Conservation (phyloP, 2,329 filamentous ascomycete genomes). For the Alternaria gaisen region DNA sequence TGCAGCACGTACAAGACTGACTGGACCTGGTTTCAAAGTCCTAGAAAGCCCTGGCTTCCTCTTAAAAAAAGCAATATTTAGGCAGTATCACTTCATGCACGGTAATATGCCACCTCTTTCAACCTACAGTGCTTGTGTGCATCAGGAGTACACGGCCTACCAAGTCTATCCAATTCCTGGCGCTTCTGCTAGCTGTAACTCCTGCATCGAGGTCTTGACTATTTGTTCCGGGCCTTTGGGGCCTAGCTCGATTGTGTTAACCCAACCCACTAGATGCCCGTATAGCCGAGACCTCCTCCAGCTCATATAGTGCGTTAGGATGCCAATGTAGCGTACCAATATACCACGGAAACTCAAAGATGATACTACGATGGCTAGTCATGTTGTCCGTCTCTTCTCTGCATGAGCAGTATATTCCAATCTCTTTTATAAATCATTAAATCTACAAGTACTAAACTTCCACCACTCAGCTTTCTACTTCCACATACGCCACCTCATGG, state of each 20-base stretch:
- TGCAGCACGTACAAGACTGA: not conserved
- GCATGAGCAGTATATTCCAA: conserved; percentile 10
- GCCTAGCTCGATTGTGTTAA: not conserved
- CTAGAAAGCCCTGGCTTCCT: not conserved
- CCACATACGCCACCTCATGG: conserved; percentile 69
- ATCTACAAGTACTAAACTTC: conserved; percentile 29
- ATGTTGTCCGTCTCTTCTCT: conserved; percentile 4
- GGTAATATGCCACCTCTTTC: not conserved
- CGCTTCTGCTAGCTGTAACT: not conserved
- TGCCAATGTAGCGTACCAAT: not conserved
- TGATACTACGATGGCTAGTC: not conserved
- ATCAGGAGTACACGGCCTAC: not conserved
- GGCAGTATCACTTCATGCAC: not conserved
- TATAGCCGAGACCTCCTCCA: not conserved
- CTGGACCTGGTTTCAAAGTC: not conserved
- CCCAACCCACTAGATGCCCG: not conserved
- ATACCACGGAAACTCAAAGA: not conserved
- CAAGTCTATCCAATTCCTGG: not conserved
- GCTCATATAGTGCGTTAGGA: not conserved
- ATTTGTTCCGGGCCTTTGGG: not conserved
- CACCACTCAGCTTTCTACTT: conserved; percentile 58
- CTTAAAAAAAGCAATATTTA: not conserved
- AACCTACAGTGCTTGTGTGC: not conserved
- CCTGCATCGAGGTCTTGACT: not conserved
- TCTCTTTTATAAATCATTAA: conserved; percentile 23